Conservation (phyloP, 2,329 filamentous ascomycete genomes). For the Scedosporium aurantiacum region DNA sequence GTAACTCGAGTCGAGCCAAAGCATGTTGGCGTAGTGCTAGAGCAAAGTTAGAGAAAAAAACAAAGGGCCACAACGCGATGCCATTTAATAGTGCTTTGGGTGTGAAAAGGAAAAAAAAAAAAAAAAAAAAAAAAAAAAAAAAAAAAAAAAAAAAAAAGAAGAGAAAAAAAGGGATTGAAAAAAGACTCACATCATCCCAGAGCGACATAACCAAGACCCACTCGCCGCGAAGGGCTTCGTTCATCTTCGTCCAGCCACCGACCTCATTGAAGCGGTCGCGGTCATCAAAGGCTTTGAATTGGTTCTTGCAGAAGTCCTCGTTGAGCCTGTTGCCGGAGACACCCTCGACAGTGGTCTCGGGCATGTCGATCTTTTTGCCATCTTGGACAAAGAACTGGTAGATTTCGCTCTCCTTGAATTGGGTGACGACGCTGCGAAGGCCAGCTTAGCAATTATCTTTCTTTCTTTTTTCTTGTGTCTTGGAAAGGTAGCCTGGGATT, state of each 20-base stretch:
- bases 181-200: slow-evolving; percentile 29
- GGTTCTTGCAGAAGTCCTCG: slow-evolving; percentile 42
- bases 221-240: slow-evolving; percentile 39
- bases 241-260: slow-evolving; percentile 46
- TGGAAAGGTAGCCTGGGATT: background rate
- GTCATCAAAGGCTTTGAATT: slow-evolving; percentile 46
- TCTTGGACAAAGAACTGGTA: slow-evolving; percentile 50
- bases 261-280: slow-evolving; percentile 33
- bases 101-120: background rate
- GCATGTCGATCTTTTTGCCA: slow-evolving; percentile 39
- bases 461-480: background rate
- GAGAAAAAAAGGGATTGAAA: background rate
- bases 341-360: slow-evolving; percentile 18
- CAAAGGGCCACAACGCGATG: no score
- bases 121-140: background rate
- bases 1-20: slow-evolving; percentile 62
- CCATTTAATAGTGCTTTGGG: background rate
- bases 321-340: slow-evolving; percentile 50
- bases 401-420: slow-evolving; percentile 37
- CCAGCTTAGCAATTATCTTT: background rate
- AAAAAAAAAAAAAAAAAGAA: no score
- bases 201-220: slow-evolving; percentile 56
- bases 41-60: background rate
- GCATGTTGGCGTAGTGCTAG: slow-evolving; percentile 51
- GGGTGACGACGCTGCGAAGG: slow-evolving; percentile 41